Conservation (phyloP, 768 basidiomycete species). For the Leccinum obscurum region DNA sequence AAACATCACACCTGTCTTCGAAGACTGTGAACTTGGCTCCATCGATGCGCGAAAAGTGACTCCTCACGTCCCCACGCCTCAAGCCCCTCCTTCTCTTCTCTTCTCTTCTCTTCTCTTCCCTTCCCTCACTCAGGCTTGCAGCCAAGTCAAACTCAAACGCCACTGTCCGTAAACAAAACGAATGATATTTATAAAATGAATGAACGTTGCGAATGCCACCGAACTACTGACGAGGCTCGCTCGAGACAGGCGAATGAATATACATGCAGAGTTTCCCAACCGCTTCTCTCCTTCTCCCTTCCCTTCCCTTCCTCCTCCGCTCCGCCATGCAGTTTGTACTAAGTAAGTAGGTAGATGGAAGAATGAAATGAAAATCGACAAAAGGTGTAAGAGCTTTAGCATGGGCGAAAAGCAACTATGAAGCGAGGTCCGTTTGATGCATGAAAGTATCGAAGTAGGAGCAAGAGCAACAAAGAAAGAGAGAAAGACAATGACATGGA, state of each 20-base stretch:
- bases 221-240: slow-evolving; percentile 2
- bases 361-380: slow-evolving; percentile 3
- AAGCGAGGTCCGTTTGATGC: background rate
- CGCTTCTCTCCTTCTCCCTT: background rate
- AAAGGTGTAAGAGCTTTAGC: slow-evolving; percentile 12
- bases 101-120: background rate
- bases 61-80: background rate
- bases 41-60: background rate
- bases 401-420: slow-evolving; percentile 6
- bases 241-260: slow-evolving; percentile 10
- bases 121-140: background rate
- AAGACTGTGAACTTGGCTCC: background rate
- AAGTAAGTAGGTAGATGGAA: slow-evolving; percentile 4
- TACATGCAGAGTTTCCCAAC: background rate
- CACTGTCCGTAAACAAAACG: slow-evolving; percentile 13
- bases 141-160: slow-evolving; percentile 10
- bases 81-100: background rate
- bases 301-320: background rate
- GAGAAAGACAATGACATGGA: background rate
- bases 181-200: slow-evolving; percentile 32
- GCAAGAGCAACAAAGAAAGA: background rate
- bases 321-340: slow-evolving; percentile 3
- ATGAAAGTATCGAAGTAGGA: background rate
- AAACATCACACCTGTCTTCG: background rate
- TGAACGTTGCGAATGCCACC: slow-evolving; percentile 18